A percentile compares a stretch with the other conserved stretches of the same genome.
phyloP scores from a whole-genome alignment of 2,329 filamentous ascomycete genomes.

The Aureobasidium uvarum region DNA sequence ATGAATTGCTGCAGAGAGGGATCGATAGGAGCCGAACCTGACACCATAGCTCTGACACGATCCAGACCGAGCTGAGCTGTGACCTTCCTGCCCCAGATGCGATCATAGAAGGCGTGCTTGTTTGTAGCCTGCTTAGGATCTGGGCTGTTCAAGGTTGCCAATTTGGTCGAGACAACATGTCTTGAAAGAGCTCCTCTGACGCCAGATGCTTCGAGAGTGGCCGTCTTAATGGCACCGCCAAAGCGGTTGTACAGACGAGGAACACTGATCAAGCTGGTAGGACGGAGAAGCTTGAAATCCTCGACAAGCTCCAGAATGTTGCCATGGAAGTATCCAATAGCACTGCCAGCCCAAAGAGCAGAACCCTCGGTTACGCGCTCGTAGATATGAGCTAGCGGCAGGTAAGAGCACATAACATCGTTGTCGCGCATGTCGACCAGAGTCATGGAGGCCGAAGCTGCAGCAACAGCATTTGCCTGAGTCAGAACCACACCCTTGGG shows the following conservation, averaged over 20 bases:
- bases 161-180: constrained; percentile 75
- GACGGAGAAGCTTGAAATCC: constrained; percentile 82
- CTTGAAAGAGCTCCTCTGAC: constrained; percentile 78
- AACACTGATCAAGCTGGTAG: constrained; percentile 81
- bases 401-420: constrained; percentile 77
- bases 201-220: constrained; percentile 75
- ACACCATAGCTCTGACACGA: constrained; percentile 69
- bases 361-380: constrained; percentile 79
- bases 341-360: constrained; percentile 66
- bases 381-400: constrained; percentile 93
- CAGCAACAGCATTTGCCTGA: constrained; percentile 76
- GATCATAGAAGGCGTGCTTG: constrained; percentile 74
- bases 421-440: constrained; percentile 53
- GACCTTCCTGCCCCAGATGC: constrained; percentile 90
- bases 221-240: constrained; percentile 73
- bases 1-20: constrained; percentile 86
- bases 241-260: constrained; percentile 91
- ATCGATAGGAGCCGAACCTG: constrained; percentile 87
- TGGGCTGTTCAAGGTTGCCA: constrained; percentile 70
- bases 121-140: constrained; percentile 70
- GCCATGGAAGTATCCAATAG: constrained; percentile 91
- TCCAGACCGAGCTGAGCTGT: constrained; percentile 78
- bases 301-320: constrained; percentile 84
- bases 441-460: constrained; percentile 60
- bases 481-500: constrained; percentile 83